Evolutionary conservation across 1,284 basidiomycete genomes (phyloP).

Genomic region (Marasmius tenuissimus): DNA sequence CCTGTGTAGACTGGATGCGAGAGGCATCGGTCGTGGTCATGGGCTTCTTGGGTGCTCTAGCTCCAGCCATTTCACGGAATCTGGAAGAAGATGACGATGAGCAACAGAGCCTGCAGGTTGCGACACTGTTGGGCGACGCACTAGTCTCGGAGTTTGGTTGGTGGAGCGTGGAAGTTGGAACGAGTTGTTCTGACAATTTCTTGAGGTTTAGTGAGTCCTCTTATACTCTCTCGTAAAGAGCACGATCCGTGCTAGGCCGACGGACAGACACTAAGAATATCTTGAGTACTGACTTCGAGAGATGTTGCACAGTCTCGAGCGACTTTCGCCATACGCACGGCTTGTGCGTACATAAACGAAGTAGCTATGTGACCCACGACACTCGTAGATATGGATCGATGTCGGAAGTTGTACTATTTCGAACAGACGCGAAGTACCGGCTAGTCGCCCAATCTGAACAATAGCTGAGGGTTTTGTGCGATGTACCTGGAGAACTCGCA

Average conservation of each 20-base stretch:
- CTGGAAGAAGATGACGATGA: background rate
- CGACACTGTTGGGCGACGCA: background rate
- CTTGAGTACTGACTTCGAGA: background rate
- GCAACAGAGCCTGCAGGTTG: background rate
- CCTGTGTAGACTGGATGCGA: constrained; percentile 13
- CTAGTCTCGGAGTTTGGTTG: too few species aligned
- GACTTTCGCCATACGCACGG: constrained; percentile 13
- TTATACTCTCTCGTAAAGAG: background rate
- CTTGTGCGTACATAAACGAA: background rate
- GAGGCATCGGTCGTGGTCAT: constrained; percentile 8
- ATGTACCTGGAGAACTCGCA: too few species aligned
- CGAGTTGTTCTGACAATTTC: background rate
- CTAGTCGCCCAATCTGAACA: too few species aligned
- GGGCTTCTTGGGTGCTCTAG: constrained; percentile 8
- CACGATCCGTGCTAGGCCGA: background rate
- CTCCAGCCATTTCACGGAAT: constrained; percentile 5
- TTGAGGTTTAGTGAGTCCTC: background rate
- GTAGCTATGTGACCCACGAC: background rate
- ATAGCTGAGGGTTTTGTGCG: too few species aligned
- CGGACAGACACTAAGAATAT: background rate
- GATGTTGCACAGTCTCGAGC: constrained; percentile 1
- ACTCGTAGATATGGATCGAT: background rate
- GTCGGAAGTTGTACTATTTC: background rate
- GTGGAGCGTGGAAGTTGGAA: background rate
- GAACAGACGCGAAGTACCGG: too few species aligned